Conservation (phyloP, 2,329 filamentous ascomycete genomes). For the Akanthomyces dipterigenus region DNA sequence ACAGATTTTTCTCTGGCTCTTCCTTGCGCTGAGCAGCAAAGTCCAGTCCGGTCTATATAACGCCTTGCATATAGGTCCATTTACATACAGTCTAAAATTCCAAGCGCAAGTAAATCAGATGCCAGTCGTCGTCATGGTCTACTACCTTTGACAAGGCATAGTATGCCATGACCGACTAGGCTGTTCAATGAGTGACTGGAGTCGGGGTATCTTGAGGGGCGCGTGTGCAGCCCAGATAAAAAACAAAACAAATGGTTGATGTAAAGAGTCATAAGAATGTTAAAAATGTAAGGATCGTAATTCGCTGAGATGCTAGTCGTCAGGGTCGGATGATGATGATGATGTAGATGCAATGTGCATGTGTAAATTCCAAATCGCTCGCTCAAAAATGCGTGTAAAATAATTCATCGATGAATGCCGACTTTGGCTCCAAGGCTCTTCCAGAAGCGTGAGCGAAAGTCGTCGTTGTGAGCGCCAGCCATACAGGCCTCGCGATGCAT, state of each 20-base stretch:
- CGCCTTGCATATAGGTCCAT: constrained; percentile 1
- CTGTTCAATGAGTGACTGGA: constrained; percentile 19
- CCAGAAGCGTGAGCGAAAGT: constrained; percentile 41
- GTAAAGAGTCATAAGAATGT: constrained; percentile 7
- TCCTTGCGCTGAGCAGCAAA: constrained; percentile 11
- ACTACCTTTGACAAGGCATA: constrained; percentile 13
- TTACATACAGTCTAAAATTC: constrained; percentile 7
- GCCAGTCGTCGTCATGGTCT: not conserved
- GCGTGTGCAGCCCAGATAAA: not conserved
- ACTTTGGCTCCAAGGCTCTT: constrained; percentile 43
- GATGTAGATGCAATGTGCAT: not conserved
- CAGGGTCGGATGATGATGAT: constrained; percentile 1
- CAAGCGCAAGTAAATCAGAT: not conserved
- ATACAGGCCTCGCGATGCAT: constrained; percentile 63
- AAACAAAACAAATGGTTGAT: constrained; percentile 16
- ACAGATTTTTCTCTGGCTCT: constrained; percentile 9
- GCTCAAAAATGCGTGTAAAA: not conserved
- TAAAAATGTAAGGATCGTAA: constrained; percentile 12
- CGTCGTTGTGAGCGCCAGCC: constrained; percentile 38
- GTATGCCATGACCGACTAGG: constrained; percentile 1
- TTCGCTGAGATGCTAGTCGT: constrained; percentile 12
- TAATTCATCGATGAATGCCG: constrained; percentile 18
- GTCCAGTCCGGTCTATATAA: constrained; percentile 8
- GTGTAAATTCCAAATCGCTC: not conserved
- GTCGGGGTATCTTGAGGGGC: constrained; percentile 22